These are phyloP conservation scores for Populus nigra DNA, from an alignment of 345 rosid species.

Conservation along the genomic window DNA sequence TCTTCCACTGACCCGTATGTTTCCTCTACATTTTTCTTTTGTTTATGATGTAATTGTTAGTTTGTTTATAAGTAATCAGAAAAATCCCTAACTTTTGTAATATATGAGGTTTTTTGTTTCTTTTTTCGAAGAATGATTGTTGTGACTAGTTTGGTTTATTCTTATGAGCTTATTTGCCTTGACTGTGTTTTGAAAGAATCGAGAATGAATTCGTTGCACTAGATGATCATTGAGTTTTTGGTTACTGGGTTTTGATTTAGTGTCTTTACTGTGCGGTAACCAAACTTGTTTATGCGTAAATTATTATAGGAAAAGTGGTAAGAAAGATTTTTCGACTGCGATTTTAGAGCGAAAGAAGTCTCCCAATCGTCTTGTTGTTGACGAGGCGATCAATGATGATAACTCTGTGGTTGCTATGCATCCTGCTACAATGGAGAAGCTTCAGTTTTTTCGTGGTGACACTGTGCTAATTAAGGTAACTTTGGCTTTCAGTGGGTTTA, in stretches of 20 bases:
- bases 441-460: conserved; percentile 33
- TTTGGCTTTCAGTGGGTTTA: background rate
- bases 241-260: background rate
- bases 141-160: background rate
- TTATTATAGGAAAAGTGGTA: conserved; percentile 13
- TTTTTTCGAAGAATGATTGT: background rate
- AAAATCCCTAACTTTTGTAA: background rate
- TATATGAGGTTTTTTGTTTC: background rate
- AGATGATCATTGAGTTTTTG: background rate
- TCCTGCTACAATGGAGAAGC: conserved; percentile 36
- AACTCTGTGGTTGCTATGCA: conserved; percentile 31
- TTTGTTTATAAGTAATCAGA: background rate
- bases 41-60: background rate
- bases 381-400: conserved; percentile 33
- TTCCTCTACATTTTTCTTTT: background rate
- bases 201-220: background rate
- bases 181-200: background rate
- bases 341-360: conserved; percentile 35
- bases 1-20: conserved; percentile 18
- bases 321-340: conserved; percentile 30
- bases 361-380: conserved; percentile 36
- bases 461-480: conserved; percentile 29
- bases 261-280: background rate
- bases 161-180: background rate
- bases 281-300: background rate